A percentile compares a stretch with the other conserved stretches of the same genome.
phyloP scores from a whole-genome alignment of 441 rosid species.

The Eutrema salsugineum region DNA sequence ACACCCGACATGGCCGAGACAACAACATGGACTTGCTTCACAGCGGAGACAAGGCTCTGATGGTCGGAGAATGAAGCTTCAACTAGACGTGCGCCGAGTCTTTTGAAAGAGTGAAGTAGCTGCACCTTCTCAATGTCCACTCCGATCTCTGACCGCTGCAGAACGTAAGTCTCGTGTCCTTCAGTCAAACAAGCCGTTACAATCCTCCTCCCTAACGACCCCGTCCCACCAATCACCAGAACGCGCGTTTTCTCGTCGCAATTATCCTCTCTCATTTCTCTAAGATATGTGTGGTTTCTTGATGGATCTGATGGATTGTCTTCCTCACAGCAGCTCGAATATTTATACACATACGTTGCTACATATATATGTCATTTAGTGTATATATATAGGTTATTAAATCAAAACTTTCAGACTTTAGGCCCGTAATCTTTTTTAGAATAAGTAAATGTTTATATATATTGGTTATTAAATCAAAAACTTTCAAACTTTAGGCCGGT shows the following conservation, averaged over 20 bases:
- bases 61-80: constrained; percentile 59
- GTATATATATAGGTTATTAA: too few relatives aligned
- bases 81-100: constrained; percentile 52
- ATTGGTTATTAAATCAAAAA: too few relatives aligned
- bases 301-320: not conserved
- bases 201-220: constrained; percentile 63
- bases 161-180: constrained; percentile 61
- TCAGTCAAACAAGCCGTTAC: constrained; percentile 60
- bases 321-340: not conserved
- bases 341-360: not conserved
- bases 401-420: too few relatives aligned
- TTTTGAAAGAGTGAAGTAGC: constrained; percentile 48
- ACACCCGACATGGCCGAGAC: constrained; percentile 76
- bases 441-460: too few relatives aligned
- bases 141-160: constrained; percentile 58
- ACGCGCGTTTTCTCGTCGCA: constrained; percentile 37
- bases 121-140: constrained; percentile 66
- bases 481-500: too few relatives aligned
- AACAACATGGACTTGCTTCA: constrained; percentile 65
- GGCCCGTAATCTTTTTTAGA: too few relatives aligned
- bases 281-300: not conserved
- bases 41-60: constrained; percentile 59
- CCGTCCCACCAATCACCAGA: constrained; percentile 71
- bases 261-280: not conserved
- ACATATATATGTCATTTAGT: not conserved